Conservation (phyloP, 345 rosid genomes). For the Alliaria petiolata region DNA sequence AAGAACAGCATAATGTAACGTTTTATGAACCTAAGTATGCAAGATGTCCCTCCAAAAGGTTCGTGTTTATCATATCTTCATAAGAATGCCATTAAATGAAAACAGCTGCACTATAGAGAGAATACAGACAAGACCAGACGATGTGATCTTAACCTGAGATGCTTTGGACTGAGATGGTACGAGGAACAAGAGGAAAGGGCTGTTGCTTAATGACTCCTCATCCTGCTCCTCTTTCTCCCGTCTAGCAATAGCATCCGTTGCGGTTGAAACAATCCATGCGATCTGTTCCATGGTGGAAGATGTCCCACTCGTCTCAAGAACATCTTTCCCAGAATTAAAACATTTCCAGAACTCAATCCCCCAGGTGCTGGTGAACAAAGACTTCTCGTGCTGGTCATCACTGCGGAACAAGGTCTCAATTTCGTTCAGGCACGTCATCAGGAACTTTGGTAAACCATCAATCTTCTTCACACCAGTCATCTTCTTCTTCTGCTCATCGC, state of each 20-base stretch:
- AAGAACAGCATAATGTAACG: too few species aligned
- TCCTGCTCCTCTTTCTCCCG: constrained; percentile 44
- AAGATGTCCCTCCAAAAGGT: too few species aligned
- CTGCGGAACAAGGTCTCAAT: constrained; percentile 48
- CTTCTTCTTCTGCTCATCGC: constrained; percentile 1
- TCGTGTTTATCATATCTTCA: neutral
- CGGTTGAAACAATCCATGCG: constrained; percentile 79
- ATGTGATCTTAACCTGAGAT: constrained; percentile 48
- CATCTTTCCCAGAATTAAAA: constrained; percentile 48
- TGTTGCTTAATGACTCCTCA: constrained; percentile 38
- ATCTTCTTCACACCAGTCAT: constrained; percentile 23
- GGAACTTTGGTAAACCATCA: constrained; percentile 56
- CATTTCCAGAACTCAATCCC: constrained; percentile 82
- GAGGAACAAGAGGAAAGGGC: constrained; percentile 75
- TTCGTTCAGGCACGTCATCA: constrained; percentile 50
- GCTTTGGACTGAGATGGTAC: constrained; percentile 86
- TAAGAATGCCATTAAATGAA: neutral
- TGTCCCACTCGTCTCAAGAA: constrained; percentile 63
- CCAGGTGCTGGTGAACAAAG: constrained; percentile 62
- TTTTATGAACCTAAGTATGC: too few species aligned
- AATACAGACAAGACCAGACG: too few species aligned
- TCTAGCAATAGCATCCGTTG: constrained; percentile 67
- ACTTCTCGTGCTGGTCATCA: constrained; percentile 30
- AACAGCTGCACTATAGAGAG: too few species aligned
- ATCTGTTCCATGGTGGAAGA: constrained; percentile 57